A percentile compares a stretch with the other conserved stretches of the same genome.
These are phyloP conservation scores for Coemansia sp. DNA, from an alignment of 192 early-diverging fungal species.

Conservation along the genomic window DNA sequence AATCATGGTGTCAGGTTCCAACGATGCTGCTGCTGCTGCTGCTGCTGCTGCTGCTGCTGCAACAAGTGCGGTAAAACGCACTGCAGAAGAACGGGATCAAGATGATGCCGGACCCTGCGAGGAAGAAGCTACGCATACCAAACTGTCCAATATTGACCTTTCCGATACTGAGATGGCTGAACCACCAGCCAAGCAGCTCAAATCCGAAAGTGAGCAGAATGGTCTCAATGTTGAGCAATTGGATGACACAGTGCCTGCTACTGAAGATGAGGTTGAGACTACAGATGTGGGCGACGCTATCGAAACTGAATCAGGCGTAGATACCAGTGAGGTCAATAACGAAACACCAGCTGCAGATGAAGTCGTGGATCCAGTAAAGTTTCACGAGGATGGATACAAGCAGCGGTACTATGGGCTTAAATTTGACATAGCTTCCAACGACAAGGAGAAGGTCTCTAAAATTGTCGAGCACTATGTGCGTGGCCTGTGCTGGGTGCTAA, in stretches of 20 bases:
- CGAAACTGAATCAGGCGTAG: constrained; percentile 50
- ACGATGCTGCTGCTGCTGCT: constrained; percentile 1
- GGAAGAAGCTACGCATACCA: not conserved
- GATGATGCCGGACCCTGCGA: constrained; percentile 5
- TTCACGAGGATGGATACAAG: constrained; percentile 79
- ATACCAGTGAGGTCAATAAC: constrained; percentile 59
- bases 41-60: constrained; percentile 5
- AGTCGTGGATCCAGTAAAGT: constrained; percentile 55
- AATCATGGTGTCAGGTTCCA: constrained; percentile 22
- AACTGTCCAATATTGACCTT: constrained; percentile 2
- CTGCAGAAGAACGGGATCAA: constrained; percentile 52
- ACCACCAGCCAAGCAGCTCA: constrained; percentile 16
- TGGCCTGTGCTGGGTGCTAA: constrained; percentile 93
- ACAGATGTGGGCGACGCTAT: constrained; percentile 9
- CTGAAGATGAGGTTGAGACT: constrained; percentile 37
- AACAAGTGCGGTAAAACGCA: constrained; percentile 42
- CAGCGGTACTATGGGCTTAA: constrained; percentile 69
- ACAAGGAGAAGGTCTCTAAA: constrained; percentile 53
- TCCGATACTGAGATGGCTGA: constrained; percentile 13
- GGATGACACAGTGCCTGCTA: not conserved
- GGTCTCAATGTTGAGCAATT: not conserved
- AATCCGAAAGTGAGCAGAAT: constrained; percentile 7
- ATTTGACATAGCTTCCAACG: constrained; percentile 61
- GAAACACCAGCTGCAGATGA: constrained; percentile 9
- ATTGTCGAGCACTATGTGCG: constrained; percentile 82